Conservation (phyloP, 2,329 filamentous ascomycete species). For the Cryoendolithus antarcticus region DNA sequence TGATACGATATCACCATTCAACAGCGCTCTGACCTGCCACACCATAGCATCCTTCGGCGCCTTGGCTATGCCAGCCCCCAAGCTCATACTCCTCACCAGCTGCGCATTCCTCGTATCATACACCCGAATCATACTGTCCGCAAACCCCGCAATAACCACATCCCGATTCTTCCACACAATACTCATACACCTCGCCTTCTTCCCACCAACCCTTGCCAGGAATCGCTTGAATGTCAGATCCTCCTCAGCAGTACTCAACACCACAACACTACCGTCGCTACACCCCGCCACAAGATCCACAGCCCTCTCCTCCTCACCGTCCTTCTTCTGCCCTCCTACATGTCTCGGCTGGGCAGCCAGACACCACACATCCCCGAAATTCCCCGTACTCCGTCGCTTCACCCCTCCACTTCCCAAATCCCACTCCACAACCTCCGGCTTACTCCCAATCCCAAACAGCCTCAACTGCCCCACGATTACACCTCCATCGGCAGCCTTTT, state of each 20-base stretch:
- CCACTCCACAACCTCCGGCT: constrained; percentile 88
- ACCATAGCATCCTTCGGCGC: constrained; percentile 78
- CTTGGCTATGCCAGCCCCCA: constrained; percentile 65
- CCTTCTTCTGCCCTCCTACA: constrained; percentile 21
- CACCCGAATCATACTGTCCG: constrained; percentile 88
- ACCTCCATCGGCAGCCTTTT: constrained; percentile 50
- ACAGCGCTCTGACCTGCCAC: constrained; percentile 83
- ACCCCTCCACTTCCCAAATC: constrained; percentile 69
- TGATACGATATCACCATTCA: constrained; percentile 81
- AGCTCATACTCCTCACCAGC: constrained; percentile 67
- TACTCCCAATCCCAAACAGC: constrained; percentile 93
- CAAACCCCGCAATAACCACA: constrained; percentile 77
- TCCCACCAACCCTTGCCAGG: constrained; percentile 62
- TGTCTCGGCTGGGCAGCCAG: constrained; percentile 67
- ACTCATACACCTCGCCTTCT: constrained; percentile 80
- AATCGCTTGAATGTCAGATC: constrained; percentile 70
- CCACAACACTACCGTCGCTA: constrained; percentile 76
- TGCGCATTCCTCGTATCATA: constrained; percentile 74
- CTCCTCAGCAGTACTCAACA: constrained; percentile 75
- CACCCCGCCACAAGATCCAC: constrained; percentile 74
- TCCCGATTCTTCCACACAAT: constrained; percentile 79
- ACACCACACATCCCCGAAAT: constrained; percentile 96
- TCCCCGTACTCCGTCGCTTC: constrained; percentile 72
- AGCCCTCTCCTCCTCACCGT: constrained; percentile 17
- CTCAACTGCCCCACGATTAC: constrained; percentile 59